Evolutionary conservation across 495 filamentous ascomycete genomes (phyloP).

Genomic region (Amniculicola lignicola): DNA sequence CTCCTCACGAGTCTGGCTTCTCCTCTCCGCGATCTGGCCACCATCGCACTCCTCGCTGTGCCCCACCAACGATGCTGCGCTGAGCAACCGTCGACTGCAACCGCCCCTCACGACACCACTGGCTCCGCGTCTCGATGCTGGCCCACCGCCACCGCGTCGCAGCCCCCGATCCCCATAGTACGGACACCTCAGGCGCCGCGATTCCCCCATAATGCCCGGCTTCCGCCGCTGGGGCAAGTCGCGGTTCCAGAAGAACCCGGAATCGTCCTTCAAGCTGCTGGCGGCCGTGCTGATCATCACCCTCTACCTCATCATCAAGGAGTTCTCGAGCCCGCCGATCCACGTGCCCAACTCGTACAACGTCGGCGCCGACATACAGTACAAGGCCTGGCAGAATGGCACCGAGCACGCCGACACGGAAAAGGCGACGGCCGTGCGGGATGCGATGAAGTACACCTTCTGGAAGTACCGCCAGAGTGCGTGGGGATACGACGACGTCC

Average conservation of each 20-base stretch:
- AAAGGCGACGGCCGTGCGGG: conserved; percentile 27
- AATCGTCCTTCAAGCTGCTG: conserved; percentile 38
- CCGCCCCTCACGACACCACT: no score
- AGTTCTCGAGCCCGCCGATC: conserved; percentile 22
- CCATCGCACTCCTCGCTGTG: no score
- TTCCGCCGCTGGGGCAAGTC: conserved; percentile 35
- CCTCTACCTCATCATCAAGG: conserved; percentile 37
- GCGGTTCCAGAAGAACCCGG: conserved; percentile 32
- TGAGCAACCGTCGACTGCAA: no score
- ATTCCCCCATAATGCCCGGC: conserved; percentile 26
- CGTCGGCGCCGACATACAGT: conserved; percentile 27
- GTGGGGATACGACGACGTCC: conserved; percentile 40
- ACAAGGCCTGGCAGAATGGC: conserved; percentile 26
- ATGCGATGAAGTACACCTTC: conserved; percentile 38
- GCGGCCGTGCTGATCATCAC: conserved; percentile 36
- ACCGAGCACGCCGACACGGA: conserved; percentile 26
- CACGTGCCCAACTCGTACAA: conserved; percentile 1
- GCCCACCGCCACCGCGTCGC: no score
- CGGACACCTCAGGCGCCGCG: no score
- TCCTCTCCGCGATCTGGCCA: no score
- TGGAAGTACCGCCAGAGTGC: conserved; percentile 33
- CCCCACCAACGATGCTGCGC: no score
- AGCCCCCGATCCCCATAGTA: no score
- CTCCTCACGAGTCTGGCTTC: no score
- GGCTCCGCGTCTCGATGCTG: no score